phyloP scores from a whole-genome alignment of 805 yeast genomes.

The Suhomyces tanzawaensis region DNA sequence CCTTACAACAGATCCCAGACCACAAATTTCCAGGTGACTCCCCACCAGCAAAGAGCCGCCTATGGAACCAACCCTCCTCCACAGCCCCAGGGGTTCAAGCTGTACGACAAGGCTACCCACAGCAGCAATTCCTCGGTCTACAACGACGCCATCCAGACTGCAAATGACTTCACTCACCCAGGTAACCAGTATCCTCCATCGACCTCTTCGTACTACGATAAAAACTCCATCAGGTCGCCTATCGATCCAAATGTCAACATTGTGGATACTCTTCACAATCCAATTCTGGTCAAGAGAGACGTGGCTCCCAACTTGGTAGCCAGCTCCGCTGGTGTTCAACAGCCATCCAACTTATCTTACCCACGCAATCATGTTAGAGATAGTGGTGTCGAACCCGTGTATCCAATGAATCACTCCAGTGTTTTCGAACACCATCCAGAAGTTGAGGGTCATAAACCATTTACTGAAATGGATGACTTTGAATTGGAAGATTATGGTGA shows the following conservation, averaged over 20 bases:
- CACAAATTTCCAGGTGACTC: neutral
- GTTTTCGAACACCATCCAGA: conserved; percentile 46
- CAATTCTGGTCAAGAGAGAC: conserved; percentile 22
- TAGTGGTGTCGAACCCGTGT: conserved; percentile 7
- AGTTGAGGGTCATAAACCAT: conserved; percentile 46
- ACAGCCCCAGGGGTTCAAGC: neutral
- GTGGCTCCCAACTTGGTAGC: conserved; percentile 31
- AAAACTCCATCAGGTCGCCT: neutral
- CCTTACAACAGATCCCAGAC: neutral
- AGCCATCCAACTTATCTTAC: conserved; percentile 21
- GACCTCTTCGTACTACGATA: conserved; percentile 7
- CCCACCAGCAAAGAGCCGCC: conserved; percentile 4
- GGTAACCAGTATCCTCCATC: conserved; percentile 3
- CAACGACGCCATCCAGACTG: conserved; percentile 31
- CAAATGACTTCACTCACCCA: conserved; percentile 31
- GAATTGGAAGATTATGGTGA: conserved; percentile 25
- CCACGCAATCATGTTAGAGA: conserved; percentile 14
- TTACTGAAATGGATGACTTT: conserved; percentile 36
- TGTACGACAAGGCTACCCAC: neutral
- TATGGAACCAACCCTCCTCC: neutral
- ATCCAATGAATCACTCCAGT: conserved; percentile 16
- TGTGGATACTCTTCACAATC: conserved; percentile 34
- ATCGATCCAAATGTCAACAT: conserved; percentile 17
- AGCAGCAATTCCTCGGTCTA: conserved; percentile 23
- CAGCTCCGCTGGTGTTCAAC: conserved; percentile 19